These are phyloP conservation scores for Vishniacozyma victoriae DNA, from an alignment of 768 basidiomycete genomes.

Conservation along the genomic window DNA sequence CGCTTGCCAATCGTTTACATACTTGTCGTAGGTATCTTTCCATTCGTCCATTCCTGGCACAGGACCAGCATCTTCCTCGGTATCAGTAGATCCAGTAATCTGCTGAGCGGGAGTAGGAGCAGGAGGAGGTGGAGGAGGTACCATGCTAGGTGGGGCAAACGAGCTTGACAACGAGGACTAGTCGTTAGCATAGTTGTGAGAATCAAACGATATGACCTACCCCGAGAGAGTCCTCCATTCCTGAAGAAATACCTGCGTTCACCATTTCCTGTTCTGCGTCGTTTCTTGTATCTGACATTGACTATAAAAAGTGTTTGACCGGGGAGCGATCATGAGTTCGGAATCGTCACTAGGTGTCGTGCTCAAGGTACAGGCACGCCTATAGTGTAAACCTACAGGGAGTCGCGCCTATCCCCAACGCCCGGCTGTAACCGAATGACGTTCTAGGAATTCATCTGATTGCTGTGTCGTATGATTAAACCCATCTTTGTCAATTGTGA, in stretches of 20 bases:
- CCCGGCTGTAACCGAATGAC: no score
- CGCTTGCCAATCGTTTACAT: constrained; percentile 24
- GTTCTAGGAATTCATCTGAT: no score
- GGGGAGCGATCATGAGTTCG: no score
- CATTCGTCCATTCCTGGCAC: constrained; percentile 32
- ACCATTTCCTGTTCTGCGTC: constrained; percentile 31
- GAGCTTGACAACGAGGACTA: constrained; percentile 49
- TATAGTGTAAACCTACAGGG: no score
- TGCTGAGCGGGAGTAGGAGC: constrained; percentile 37
- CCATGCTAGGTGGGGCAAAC: constrained; percentile 2
- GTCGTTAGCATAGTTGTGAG: no score
- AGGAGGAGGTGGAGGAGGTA: constrained; percentile 25
- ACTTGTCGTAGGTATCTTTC: constrained; percentile 31
- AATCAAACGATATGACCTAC: constrained; percentile 26
- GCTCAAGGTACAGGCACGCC: no score
- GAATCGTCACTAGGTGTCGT: no score
- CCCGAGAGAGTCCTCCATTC: constrained; percentile 52
- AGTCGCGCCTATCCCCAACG: no score
- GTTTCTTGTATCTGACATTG: constrained; percentile 35
- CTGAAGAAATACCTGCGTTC: constrained; percentile 14
- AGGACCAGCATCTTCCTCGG: constrained; percentile 10
- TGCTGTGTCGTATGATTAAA: no score
- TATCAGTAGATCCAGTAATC: constrained; percentile 7
- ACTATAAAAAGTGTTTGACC: no score
- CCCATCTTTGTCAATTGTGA: no score